phyloP scores from a whole-genome alignment of 257 asterid species.

The Paulownia fortunei region DNA sequence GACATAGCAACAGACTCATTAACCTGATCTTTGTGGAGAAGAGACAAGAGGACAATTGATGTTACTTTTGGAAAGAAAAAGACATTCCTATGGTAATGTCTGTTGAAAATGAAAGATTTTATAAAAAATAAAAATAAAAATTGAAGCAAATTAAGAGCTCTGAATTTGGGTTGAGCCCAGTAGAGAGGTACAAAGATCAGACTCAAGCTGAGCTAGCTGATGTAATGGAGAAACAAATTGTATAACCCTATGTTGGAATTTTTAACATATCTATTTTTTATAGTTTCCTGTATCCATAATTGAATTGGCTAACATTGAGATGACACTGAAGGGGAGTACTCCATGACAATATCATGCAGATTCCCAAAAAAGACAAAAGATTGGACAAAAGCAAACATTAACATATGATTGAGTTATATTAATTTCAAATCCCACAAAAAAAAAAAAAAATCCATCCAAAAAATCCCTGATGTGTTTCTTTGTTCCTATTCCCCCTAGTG shows the following conservation, averaged over 20 bases:
- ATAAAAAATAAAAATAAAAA: neutral
- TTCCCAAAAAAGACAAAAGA: slow-evolving; percentile 54
- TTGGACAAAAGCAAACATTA: slow-evolving; percentile 42
- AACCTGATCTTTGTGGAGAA: slow-evolving; percentile 32
- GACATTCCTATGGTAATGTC: slow-evolving; percentile 27
- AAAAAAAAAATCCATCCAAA: neutral
- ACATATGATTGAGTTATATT: slow-evolving; percentile 25
- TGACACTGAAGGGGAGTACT: slow-evolving; percentile 30
- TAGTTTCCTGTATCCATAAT: slow-evolving; percentile 4
- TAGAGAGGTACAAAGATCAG: neutral
- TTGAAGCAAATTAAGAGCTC: neutral
- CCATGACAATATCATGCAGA: slow-evolving; percentile 50
- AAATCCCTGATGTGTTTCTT: slow-evolving; percentile 8
- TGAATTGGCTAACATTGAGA: slow-evolving; percentile 21
- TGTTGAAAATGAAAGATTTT: slow-evolving; percentile 26
- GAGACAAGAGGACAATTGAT: slow-evolving; percentile 47
- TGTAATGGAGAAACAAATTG: neutral
- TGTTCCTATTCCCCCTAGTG: slow-evolving; percentile 30
- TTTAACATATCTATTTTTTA: neutral
- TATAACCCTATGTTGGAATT: neutral
- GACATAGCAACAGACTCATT: slow-evolving; percentile 38
- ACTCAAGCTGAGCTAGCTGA: slow-evolving; percentile 10
- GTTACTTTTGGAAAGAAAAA: slow-evolving; percentile 36
- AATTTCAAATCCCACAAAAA: slow-evolving; percentile 24
- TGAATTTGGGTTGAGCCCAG: slow-evolving; percentile 19